These are phyloP conservation scores for Hyphopichia burtonii DNA, from an alignment of 1,139 yeast genomes.

Conservation along the genomic window DNA sequence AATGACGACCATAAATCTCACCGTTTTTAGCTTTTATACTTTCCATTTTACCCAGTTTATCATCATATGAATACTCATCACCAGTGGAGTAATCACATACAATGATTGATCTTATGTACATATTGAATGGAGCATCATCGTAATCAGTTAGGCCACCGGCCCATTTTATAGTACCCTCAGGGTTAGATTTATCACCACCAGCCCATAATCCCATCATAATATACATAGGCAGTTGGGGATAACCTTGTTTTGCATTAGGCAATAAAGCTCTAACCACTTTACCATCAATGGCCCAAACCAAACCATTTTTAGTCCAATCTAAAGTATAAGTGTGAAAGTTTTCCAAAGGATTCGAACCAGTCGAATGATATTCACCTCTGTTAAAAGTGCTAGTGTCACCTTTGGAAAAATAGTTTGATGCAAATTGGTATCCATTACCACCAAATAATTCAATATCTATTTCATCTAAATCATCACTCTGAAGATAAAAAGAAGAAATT, in stretches of 20 bases:
- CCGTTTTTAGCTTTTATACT: conserved; percentile 70
- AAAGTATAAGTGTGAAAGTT: conserved; percentile 73
- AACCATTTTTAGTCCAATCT: conserved; percentile 70
- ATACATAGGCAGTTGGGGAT: conserved; percentile 79
- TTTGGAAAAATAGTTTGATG: conserved; percentile 78
- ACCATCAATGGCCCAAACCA: conserved; percentile 67
- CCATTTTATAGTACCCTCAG: conserved; percentile 76
- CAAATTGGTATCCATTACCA: conserved; percentile 68
- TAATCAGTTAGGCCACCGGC: conserved; percentile 81
- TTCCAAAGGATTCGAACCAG: conserved; percentile 47
- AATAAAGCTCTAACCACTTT: conserved; percentile 53
- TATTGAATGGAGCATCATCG: conserved; percentile 62
- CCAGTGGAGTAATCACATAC: conserved; percentile 86
- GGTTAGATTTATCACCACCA: conserved; percentile 71
- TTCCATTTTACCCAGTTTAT: conserved; percentile 63
- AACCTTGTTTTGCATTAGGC: conserved; percentile 57
- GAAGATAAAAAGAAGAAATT: conserved; percentile 75
- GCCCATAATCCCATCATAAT: conserved; percentile 75
- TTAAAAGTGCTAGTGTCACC: conserved; percentile 77
- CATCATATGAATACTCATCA: conserved; percentile 60
- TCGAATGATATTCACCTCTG: conserved; percentile 68
- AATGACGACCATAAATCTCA: conserved; percentile 57
- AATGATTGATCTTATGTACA: conserved; percentile 59
- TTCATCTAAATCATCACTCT: conserved; percentile 85
- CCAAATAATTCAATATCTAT: conserved; percentile 87